Conservation (phyloP, 495 filamentous ascomycete species). For the Aspergillus baeticus region DNA sequence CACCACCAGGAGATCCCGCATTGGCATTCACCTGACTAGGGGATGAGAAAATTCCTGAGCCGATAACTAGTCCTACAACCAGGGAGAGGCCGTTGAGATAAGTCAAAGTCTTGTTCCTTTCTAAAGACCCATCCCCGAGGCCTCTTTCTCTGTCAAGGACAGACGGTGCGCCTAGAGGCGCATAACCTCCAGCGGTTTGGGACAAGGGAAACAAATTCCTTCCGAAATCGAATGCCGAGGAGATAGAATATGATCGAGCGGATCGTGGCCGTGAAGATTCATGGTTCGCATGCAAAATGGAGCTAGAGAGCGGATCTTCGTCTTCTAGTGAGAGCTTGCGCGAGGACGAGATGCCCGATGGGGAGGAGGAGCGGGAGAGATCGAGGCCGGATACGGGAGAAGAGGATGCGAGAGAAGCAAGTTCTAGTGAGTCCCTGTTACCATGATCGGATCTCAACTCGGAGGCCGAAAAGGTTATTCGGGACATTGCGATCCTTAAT, state of each 20-base stretch:
- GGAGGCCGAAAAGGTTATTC: constrained; percentile 25
- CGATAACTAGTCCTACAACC: constrained; percentile 90
- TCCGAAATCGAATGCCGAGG: constrained; percentile 91
- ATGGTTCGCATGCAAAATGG: constrained; percentile 46
- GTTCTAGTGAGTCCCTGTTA: constrained; percentile 87
- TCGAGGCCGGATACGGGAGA: constrained; percentile 51
- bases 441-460: constrained; percentile 29
- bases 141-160: constrained; percentile 46
- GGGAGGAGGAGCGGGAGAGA: constrained; percentile 70
- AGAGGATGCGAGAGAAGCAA: constrained; percentile 88
- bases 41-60: constrained; percentile 95
- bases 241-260: constrained; percentile 78
- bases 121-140: constrained; percentile 61
- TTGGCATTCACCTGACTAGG: constrained; percentile 92
- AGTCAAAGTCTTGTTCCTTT: constrained; percentile 93
- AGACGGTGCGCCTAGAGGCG: constrained; percentile 73
- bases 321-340: constrained; percentile 86
- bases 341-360: constrained; percentile 84
- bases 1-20: constrained; percentile 88
- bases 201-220: constrained; percentile 89
- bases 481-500: constrained; percentile 32
- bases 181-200: constrained; percentile 78
- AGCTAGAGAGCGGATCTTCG: constrained; percentile 72
- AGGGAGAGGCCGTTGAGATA: constrained; percentile 91
- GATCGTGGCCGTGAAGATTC: constrained; percentile 48